A percentile compares a stretch with the other conserved stretches of the same genome.
phyloP scores from a whole-genome alignment of 2,329 filamentous ascomycete genomes.

The Xylariales sp. region DNA sequence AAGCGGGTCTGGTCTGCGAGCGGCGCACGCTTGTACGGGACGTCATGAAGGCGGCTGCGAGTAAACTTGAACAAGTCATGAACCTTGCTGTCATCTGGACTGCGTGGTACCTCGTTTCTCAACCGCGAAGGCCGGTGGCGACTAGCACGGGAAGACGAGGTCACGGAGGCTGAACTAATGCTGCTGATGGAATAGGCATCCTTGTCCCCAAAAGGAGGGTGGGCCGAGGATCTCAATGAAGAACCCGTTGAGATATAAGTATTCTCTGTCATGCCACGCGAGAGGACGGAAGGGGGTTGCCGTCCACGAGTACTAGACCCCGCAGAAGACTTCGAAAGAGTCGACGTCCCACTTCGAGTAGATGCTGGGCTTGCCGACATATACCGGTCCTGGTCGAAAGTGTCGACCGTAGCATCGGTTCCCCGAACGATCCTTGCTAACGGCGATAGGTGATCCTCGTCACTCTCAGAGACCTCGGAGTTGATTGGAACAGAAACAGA shows the following conservation, averaged over 20 bases:
- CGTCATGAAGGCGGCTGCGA: constrained; percentile 72
- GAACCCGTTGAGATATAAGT: constrained; percentile 67
- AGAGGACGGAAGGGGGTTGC: constrained; percentile 47
- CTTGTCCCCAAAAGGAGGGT: constrained; percentile 27
- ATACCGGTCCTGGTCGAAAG: constrained; percentile 53
- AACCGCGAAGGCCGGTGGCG: constrained; percentile 61
- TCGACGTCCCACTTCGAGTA: constrained; percentile 58
- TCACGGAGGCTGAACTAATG: constrained; percentile 43
- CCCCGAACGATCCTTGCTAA: constrained; percentile 71
- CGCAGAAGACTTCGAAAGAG: constrained; percentile 48
- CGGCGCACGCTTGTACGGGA: constrained; percentile 71
- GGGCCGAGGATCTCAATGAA: constrained; percentile 40
- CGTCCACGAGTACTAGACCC: constrained; percentile 48
- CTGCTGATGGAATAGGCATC: constrained; percentile 56
- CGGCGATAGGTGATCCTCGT: constrained; percentile 72
- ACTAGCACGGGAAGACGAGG: constrained; percentile 41
- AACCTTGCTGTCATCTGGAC: constrained; percentile 67
- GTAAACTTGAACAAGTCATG: constrained; percentile 85
- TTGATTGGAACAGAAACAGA: constrained; percentile 52
- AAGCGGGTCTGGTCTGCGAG: constrained; percentile 52
- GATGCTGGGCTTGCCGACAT: constrained; percentile 65
- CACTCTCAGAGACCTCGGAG: constrained; percentile 63
- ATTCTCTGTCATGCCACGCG: constrained; percentile 54
- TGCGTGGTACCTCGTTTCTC: constrained; percentile 74
- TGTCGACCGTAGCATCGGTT: constrained; percentile 56